Evolutionary conservation across 805 yeast species (phyloP).

Genomic region (Geotrichum ghanense): DNA sequence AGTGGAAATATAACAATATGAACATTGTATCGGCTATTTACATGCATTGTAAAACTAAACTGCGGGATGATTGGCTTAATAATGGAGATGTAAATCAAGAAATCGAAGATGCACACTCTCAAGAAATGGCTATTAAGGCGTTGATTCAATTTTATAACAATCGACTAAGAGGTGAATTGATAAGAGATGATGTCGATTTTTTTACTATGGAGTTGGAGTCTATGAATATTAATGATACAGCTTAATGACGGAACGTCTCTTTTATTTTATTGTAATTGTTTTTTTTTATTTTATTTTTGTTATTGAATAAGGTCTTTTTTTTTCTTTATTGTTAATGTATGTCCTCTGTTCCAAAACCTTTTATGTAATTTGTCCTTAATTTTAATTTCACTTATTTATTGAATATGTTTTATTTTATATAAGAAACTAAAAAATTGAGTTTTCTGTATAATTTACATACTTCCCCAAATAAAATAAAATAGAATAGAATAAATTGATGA

Average conservation of each 20-base stretch:
- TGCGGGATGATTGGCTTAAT: constrained; percentile 80
- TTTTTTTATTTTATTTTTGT: neutral
- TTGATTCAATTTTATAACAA: constrained; percentile 66
- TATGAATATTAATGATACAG: neutral
- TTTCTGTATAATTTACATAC: too few species aligned
- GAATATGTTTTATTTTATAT: too few species aligned
- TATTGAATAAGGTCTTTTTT: neutral
- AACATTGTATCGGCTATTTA: constrained; percentile 83
- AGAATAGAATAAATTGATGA: too few species aligned
- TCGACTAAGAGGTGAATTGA: constrained; percentile 22
- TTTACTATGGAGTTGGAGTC: constrained; percentile 2
- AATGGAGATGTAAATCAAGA: constrained; percentile 72
- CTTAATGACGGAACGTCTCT: neutral
- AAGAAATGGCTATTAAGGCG: constrained; percentile 75
- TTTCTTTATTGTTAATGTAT: too few species aligned
- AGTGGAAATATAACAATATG: constrained; percentile 92
- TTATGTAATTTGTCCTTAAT: too few species aligned
- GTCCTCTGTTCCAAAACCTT: too few species aligned
- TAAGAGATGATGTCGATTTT: neutral
- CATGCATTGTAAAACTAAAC: constrained; percentile 54
- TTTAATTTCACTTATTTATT: too few species aligned
- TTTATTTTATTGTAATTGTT: too few species aligned
- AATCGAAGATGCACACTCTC: constrained; percentile 65
- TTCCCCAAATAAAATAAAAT: too few species aligned
- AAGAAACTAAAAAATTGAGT: too few species aligned